phyloP scores from a whole-genome alignment of 805 yeast species.

The Tetrapisispora pingtungensis region DNA sequence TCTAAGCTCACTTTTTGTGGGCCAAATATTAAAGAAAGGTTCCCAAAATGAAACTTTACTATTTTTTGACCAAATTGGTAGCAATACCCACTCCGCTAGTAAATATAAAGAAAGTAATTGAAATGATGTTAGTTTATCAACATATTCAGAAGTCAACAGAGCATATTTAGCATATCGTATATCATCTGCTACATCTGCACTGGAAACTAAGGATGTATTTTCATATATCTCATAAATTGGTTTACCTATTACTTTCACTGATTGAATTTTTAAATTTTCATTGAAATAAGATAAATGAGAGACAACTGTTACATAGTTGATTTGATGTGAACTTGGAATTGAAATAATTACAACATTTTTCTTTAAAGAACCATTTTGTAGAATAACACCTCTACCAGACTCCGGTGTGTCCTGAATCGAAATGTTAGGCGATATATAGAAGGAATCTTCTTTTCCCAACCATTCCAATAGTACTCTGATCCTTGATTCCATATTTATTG shows the following conservation, averaged over 20 bases:
- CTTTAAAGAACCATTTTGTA: constrained; percentile 31
- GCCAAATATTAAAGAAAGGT: constrained; percentile 59
- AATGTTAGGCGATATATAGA: constrained; percentile 33
- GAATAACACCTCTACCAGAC: constrained; percentile 56
- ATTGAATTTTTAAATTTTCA: constrained; percentile 12
- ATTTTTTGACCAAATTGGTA: constrained; percentile 18
- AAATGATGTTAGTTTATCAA: constrained; percentile 43
- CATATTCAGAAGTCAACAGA: constrained; percentile 23
- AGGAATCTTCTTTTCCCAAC: constrained; percentile 23
- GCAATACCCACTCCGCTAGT: constrained; percentile 21
- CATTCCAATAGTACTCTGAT: constrained; percentile 23
- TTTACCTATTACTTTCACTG: constrained; percentile 1
- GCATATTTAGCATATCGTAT: constrained; percentile 3
- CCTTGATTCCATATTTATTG: constrained; percentile 9
- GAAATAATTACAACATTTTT: constrained; percentile 39
- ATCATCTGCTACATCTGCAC: not conserved
- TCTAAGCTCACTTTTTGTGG: constrained; percentile 42
- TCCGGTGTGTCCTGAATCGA: constrained; percentile 33
- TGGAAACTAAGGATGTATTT: not conserved
- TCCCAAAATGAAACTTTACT: constrained; percentile 44
- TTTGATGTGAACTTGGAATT: constrained; percentile 47
- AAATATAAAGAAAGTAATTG: constrained; percentile 46
- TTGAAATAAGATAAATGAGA: constrained; percentile 34
- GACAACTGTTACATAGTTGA: constrained; percentile 48
- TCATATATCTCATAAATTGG: not conserved